These are phyloP conservation scores for Miscanthus lutarioriparius DNA, from an alignment of 176 grass and related monocot genomes.

Conservation along the genomic window DNA sequence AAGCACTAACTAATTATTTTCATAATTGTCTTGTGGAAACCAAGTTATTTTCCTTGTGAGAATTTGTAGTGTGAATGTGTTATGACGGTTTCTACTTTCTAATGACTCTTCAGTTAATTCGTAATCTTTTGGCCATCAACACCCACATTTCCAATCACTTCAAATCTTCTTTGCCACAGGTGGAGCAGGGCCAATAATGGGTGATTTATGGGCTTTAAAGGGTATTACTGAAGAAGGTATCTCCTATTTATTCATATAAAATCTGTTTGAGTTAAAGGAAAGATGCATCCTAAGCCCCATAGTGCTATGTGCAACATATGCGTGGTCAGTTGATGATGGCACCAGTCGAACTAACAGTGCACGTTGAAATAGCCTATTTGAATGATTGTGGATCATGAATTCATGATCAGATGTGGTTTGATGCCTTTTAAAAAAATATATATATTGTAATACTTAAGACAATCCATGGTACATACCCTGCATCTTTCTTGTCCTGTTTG, in stretches of 20 bases:
- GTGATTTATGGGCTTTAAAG: conserved; percentile 98
- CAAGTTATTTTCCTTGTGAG: neutral
- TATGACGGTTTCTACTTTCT: neutral
- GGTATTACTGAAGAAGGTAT: conserved; percentile 95
- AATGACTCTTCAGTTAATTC: conserved; percentile 2
- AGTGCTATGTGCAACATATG: conserved; percentile 4
- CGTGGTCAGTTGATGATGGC: conserved; percentile 1
- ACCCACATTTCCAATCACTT: neutral
- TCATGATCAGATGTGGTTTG: neutral
- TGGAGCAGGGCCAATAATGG: conserved; percentile 88
- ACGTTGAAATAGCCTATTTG: conserved; percentile 16
- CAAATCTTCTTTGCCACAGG: conserved; percentile 48
- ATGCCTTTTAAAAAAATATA: neutral
- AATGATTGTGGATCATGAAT: neutral
- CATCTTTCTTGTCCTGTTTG: conserved; percentile 3
- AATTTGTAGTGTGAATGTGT: neutral
- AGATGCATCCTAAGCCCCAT: neutral
- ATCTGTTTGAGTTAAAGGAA: conserved; percentile 14
- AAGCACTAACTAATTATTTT: neutral
- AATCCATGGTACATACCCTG: neutral
- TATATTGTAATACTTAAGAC: neutral
- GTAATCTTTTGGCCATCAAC: neutral
- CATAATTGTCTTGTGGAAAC: conserved; percentile 4
- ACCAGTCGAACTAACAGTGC: neutral
- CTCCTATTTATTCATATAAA: conserved; percentile 20